These are phyloP conservation scores for Hypoxylon sp. DNA, from an alignment of 2,329 filamentous ascomycete species.

Conservation along the genomic window DNA sequence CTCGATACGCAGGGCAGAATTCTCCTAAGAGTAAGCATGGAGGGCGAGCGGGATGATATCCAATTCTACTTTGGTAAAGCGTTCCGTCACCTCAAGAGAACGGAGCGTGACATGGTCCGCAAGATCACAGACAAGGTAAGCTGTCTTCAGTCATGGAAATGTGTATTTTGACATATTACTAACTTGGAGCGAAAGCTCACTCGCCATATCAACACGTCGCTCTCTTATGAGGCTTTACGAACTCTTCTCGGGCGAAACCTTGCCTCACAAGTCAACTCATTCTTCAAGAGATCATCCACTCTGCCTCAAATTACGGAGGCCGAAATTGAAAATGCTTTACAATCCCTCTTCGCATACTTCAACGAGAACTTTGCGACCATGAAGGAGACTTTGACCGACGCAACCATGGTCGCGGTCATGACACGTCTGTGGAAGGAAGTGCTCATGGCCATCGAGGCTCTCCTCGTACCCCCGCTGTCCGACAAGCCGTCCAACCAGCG, in stretches of 20 bases:
- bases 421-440: constrained; percentile 98
- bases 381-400: constrained; percentile 93
- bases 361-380: constrained; percentile 99
- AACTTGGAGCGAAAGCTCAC: constrained; percentile 68
- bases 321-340: constrained; percentile 82
- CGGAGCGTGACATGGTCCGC: constrained; percentile 96
- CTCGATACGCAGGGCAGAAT: constrained; percentile 93
- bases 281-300: constrained; percentile 61
- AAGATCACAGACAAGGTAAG: constrained; percentile 96
- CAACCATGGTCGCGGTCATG: constrained; percentile 99
- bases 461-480: constrained; percentile 91
- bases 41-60: constrained; percentile 97
- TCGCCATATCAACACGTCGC: constrained; percentile 87
- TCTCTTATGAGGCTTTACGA: constrained; percentile 83
- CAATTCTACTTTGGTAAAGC: constrained; percentile 98
- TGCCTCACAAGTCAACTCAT: constrained; percentile 57
- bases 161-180: constrained; percentile 10
- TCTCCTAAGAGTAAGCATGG: constrained; percentile 94
- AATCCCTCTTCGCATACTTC: constrained; percentile 90
- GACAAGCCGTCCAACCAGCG: constrained; percentile 91
- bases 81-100: constrained; percentile 92
- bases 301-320: constrained; percentile 68
- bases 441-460: constrained; percentile 84
- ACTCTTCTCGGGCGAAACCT: constrained; percentile 75
- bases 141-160: neutral